phyloP scores from a whole-genome alignment of 2,329 filamentous ascomycete species.

The Botrytis hyacinthi region DNA sequence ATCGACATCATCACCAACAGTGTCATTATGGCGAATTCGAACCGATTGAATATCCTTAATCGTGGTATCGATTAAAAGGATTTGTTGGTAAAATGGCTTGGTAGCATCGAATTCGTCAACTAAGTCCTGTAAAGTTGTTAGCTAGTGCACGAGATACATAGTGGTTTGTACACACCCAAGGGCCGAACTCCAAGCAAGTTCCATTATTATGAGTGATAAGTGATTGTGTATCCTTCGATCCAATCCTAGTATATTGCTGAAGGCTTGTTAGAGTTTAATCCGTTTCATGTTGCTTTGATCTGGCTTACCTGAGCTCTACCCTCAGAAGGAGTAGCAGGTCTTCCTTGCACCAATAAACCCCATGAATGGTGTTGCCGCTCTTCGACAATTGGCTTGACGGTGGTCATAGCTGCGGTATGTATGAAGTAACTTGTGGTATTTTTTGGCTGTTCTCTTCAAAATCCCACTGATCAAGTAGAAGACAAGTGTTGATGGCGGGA shows the following conservation, averaged over 20 bases:
- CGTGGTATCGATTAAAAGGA: constrained; percentile 26
- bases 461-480: background rate
- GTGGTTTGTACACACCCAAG: constrained; percentile 23
- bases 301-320: constrained; percentile 32
- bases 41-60: constrained; percentile 28
- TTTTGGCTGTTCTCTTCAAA: background rate
- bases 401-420: background rate
- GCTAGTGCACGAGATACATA: background rate
- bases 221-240: constrained; percentile 9
- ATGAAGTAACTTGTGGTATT: background rate
- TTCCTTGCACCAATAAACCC: constrained; percentile 32
- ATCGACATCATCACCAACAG: background rate
- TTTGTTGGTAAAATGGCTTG: constrained; percentile 28
- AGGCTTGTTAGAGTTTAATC: background rate
- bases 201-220: constrained; percentile 17
- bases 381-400: constrained; percentile 3
- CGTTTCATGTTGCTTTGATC: background rate
- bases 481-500: background rate
- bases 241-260: constrained; percentile 17
- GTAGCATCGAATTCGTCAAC: constrained; percentile 27
- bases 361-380: constrained; percentile 23
- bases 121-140: constrained; percentile 26
- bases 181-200: constrained; percentile 19
- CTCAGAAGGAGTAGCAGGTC: constrained; percentile 33
- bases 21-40: constrained; percentile 22